These are phyloP conservation scores for Fusarium pininemorale DNA, from an alignment of 2,329 filamentous ascomycete species.

Conservation along the genomic window DNA sequence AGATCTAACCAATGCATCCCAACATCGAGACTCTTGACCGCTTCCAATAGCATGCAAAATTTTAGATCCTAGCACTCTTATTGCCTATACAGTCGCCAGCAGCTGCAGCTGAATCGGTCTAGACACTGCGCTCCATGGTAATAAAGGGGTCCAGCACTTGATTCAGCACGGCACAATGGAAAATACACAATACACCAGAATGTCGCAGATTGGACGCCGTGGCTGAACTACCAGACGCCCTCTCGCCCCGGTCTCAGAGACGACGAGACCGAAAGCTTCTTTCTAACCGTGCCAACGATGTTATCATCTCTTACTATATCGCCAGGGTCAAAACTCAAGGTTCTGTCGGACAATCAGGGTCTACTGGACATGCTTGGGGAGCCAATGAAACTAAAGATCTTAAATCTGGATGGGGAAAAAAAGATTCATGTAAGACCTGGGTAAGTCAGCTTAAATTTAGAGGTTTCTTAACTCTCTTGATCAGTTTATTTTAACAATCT, in stretches of 20 bases:
- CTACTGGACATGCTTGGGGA: background rate
- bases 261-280: slow-evolving; percentile 17
- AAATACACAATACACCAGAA: slow-evolving; percentile 6
- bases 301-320: background rate
- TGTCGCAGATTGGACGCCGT: slow-evolving; percentile 27
- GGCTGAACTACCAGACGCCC: slow-evolving; percentile 26
- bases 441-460: background rate
- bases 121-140: background rate
- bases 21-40: slow-evolving; percentile 6
- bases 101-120: background rate
- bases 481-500: background rate
- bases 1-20: background rate
- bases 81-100: background rate
- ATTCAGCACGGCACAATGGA: background rate
- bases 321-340: background rate
- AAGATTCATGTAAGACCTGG: background rate
- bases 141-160: slow-evolving; percentile 2
- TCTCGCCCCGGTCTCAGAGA: background rate
- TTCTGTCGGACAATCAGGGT: background rate
- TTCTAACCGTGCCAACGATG: background rate
- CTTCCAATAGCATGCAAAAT: background rate
- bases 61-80: background rate
- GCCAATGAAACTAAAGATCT: background rate
- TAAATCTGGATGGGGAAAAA: background rate
- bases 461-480: background rate